Evolutionary conservation across 345 rosid species (phyloP).

Genomic region (Jatropha curcas): DNA sequence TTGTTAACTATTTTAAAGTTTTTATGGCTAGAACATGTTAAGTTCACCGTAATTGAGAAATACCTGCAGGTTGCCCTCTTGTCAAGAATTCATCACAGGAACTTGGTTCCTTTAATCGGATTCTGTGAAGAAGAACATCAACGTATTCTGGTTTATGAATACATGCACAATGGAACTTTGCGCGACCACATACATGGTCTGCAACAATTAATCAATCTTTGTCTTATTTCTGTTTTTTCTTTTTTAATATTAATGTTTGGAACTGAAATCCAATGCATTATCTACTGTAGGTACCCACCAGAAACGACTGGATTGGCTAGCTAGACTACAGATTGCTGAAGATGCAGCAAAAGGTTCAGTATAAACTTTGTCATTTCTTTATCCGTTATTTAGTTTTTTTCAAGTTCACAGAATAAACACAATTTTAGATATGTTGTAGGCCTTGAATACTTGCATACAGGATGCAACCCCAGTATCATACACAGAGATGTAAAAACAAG

Average conservation of each 20-base stretch:
- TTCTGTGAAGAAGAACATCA: conserved; percentile 83
- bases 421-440: conserved; percentile 61
- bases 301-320: conserved; percentile 66
- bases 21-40: too few relatives aligned
- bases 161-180: conserved; percentile 94
- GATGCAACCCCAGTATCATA: conserved; percentile 93
- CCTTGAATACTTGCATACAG: conserved; percentile 94
- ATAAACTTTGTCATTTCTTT: conserved; percentile 9
- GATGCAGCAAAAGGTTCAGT: conserved; percentile 93
- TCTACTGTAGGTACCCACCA: conserved; percentile 54
- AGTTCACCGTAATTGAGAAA: neutral
- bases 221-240: neutral
- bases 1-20: too few relatives aligned
- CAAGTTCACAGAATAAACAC: conserved; percentile 22
- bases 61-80: conserved; percentile 73
- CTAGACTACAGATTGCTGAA: conserved; percentile 77
- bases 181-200: conserved; percentile 81
- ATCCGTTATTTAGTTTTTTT: conserved; percentile 4
- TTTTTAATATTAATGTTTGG: neutral
- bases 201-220: conserved; percentile 7
- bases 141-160: conserved; percentile 80
- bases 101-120: conserved; percentile 94
- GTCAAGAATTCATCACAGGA: conserved; percentile 97
- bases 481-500: conserved; percentile 96
- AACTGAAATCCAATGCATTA: conserved; percentile 3